phyloP scores from a whole-genome alignment of 1,139 yeast species.

The Wickerhamomyces sp. region DNA sequence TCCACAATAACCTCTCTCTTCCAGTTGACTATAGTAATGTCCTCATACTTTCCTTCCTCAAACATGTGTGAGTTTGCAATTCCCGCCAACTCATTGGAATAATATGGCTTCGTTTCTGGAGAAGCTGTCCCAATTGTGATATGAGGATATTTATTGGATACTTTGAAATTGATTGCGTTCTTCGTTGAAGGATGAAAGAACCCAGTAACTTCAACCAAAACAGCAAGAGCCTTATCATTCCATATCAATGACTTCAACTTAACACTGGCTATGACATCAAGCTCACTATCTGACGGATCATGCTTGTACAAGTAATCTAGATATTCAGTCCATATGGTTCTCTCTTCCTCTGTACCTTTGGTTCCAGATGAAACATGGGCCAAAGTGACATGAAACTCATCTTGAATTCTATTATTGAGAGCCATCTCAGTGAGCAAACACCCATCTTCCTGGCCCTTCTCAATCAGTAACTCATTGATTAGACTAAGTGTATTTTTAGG shows the following conservation, averaged over 20 bases:
- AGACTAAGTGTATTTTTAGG: constrained; percentile 10
- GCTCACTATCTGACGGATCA: not conserved
- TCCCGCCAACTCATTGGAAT: constrained; percentile 40
- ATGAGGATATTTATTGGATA: constrained; percentile 53
- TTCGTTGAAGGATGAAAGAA: constrained; percentile 20
- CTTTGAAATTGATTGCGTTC: constrained; percentile 23
- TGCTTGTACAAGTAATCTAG: constrained; percentile 14
- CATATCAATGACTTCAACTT: constrained; percentile 43
- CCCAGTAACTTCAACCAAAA: constrained; percentile 41
- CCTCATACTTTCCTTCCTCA: constrained; percentile 12
- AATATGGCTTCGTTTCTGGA: constrained; percentile 43
- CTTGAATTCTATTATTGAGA: constrained; percentile 39
- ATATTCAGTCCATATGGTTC: constrained; percentile 30
- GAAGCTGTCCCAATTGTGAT: constrained; percentile 68
- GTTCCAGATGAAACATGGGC: constrained; percentile 45
- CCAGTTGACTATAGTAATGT: constrained; percentile 20
- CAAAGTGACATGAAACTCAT: constrained; percentile 72
- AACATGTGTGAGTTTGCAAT: constrained; percentile 10
- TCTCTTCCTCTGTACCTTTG: constrained; percentile 23
- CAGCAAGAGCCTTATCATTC: constrained; percentile 49
- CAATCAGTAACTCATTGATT: constrained; percentile 10
- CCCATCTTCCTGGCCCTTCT: not conserved
- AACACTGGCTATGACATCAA: constrained; percentile 33
- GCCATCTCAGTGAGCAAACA: constrained; percentile 26
- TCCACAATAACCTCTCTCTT: constrained; percentile 8